phyloP scores from a whole-genome alignment of 2,329 filamentous ascomycete genomes.

The Tolypocladium sp. region DNA sequence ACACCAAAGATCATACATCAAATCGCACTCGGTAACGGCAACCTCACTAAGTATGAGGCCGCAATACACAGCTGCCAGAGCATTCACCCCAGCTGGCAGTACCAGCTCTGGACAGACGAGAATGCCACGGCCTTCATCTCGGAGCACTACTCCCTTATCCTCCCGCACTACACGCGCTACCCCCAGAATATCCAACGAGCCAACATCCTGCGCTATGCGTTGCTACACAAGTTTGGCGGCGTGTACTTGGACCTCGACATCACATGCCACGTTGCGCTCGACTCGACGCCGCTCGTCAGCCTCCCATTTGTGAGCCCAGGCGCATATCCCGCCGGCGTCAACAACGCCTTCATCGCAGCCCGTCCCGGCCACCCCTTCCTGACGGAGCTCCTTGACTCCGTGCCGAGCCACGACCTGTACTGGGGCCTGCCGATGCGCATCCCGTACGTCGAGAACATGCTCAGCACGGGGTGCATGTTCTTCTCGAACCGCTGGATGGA shows the following conservation, averaged over 20 bases:
- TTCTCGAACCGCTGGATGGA: constrained; percentile 15
- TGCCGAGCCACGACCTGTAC: constrained; percentile 11
- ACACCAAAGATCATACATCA: constrained; percentile 16
- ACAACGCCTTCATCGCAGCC: constrained; percentile 13
- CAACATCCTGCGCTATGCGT: constrained; percentile 12
- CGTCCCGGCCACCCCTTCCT: constrained; percentile 10
- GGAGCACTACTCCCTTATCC: constrained; percentile 11
- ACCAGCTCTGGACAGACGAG: constrained; percentile 12
- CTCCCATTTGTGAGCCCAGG: constrained; percentile 11
- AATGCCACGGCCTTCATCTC: constrained; percentile 12
- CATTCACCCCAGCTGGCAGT: constrained; percentile 12
- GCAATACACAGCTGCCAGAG: constrained; percentile 10
- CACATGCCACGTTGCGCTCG: constrained; percentile 9
- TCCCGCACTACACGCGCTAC: constrained; percentile 12
- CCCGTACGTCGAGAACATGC: constrained; percentile 16
- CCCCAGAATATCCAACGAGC: constrained; percentile 13
- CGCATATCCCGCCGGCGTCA: constrained; percentile 13
- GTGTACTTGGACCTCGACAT: constrained; percentile 16
- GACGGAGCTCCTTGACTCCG: constrained; percentile 6
- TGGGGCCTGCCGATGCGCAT: constrained; percentile 15
- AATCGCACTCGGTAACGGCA: constrained; percentile 28
- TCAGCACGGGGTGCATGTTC: constrained; percentile 16
- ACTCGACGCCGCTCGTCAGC: constrained; percentile 9
- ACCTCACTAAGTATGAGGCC: constrained; percentile 22
- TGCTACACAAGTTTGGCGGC: constrained; percentile 13